These are phyloP conservation scores for Podaxis mareebaensis DNA, from an alignment of 768 basidiomycete species.

Conservation along the genomic window DNA sequence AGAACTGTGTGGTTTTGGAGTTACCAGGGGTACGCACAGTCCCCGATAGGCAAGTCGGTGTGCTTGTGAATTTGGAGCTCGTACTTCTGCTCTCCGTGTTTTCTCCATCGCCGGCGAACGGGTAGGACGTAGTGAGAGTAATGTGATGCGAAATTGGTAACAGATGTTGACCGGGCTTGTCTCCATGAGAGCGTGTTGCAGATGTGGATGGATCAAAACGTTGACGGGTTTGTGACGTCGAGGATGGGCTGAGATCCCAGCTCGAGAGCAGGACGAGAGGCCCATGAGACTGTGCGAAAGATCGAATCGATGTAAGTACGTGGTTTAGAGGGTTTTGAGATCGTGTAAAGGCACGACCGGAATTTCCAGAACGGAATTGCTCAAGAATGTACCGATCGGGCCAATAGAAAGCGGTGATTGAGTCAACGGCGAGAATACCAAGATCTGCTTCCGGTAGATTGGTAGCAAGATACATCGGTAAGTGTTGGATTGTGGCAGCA, in stretches of 20 bases:
- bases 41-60: background rate
- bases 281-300: conserved; percentile 14
- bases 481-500: conserved; percentile 60
- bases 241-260: conserved; percentile 19
- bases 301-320: conserved; percentile 42
- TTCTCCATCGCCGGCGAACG: background rate
- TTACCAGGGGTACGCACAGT: conserved; percentile 8
- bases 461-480: conserved; percentile 53
- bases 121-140: background rate
- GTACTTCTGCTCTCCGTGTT: background rate
- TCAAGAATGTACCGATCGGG: conserved; percentile 66
- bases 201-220: background rate
- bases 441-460: conserved; percentile 55
- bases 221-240: conserved; percentile 2
- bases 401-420: conserved; percentile 79
- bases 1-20: conserved; percentile 4
- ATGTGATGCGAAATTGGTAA: conserved; percentile 3
- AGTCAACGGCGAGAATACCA: conserved; percentile 72
- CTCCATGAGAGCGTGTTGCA: background rate
- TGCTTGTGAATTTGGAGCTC: background rate
- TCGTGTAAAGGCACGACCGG: conserved; percentile 16
- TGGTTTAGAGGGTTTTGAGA: conserved; percentile 34
- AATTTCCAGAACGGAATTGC: conserved; percentile 36
- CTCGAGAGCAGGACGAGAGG: conserved; percentile 19
- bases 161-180: background rate